These are phyloP conservation scores for Stachybotrys elegans DNA, from an alignment of 2,329 filamentous ascomycete genomes.

Conservation along the genomic window DNA sequence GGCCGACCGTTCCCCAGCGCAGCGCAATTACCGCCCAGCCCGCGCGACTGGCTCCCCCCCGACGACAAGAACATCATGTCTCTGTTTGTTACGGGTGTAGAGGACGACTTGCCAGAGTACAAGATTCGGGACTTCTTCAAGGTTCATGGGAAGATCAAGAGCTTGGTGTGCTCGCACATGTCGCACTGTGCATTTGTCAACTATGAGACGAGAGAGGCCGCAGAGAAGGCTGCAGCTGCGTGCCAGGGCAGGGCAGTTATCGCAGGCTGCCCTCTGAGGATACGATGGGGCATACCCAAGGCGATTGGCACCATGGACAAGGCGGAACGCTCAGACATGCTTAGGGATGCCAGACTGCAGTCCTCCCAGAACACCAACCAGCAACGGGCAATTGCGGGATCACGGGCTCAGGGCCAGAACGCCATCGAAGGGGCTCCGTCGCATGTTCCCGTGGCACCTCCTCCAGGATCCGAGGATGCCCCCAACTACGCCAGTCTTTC, in stretches of 20 bases:
- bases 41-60: constrained; percentile 82
- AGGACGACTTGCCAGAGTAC: constrained; percentile 92
- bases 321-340: constrained; percentile 76
- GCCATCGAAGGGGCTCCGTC: constrained; percentile 21
- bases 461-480: constrained; percentile 72
- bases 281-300: constrained; percentile 91
- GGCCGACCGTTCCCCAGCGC: constrained; percentile 62
- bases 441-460: constrained; percentile 57
- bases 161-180: constrained; percentile 91
- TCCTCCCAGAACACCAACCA: constrained; percentile 11
- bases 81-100: constrained; percentile 89
- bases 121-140: constrained; percentile 89
- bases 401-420: constrained; percentile 11
- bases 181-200: constrained; percentile 97
- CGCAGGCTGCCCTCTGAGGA: constrained; percentile 80
- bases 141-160: constrained; percentile 82
- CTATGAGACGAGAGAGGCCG: constrained; percentile 76
- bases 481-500: constrained; percentile 76
- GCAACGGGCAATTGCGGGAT: constrained; percentile 3
- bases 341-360: constrained; percentile 60
- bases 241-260: constrained; percentile 88
- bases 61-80: constrained; percentile 83
- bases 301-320: constrained; percentile 87
- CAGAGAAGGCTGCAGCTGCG: constrained; percentile 78
- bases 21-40: constrained; percentile 71